Evolutionary conservation across 75 land plant genomes (phyloP).

Genomic region (Pinus albicaulis): DNA sequence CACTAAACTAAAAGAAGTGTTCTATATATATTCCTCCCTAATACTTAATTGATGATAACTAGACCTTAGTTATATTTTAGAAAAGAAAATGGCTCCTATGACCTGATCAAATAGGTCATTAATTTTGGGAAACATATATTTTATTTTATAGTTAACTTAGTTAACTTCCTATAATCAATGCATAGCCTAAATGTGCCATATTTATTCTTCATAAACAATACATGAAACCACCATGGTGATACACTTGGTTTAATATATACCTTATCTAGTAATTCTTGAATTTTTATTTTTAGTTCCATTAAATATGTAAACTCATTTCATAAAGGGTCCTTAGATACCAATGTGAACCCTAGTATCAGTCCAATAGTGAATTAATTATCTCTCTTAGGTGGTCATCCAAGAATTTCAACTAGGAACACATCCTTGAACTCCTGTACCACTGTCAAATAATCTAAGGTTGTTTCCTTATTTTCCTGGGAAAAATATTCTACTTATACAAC

Average conservation of each 20-base stretch:
- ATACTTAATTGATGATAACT: neutral
- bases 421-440: neutral
- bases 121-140: neutral
- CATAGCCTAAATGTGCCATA: neutral
- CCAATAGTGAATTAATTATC: neutral
- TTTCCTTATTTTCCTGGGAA: neutral
- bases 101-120: neutral
- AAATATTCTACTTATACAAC: neutral
- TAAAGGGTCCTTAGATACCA: neutral
- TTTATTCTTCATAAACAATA: neutral
- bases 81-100: neutral
- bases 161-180: neutral
- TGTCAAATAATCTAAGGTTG: neutral
- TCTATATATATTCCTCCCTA: neutral
- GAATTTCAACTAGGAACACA: neutral
- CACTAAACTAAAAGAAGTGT: neutral
- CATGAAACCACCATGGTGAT: neutral
- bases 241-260: neutral
- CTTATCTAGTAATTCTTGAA: neutral
- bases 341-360: neutral
- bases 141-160: neutral
- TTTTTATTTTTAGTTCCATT: neutral
- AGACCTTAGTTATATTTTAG: neutral
- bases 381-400: neutral
- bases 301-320: neutral